phyloP scores from a whole-genome alignment of 176 grass and related monocot genomes.

The Raddia distichophylla region DNA sequence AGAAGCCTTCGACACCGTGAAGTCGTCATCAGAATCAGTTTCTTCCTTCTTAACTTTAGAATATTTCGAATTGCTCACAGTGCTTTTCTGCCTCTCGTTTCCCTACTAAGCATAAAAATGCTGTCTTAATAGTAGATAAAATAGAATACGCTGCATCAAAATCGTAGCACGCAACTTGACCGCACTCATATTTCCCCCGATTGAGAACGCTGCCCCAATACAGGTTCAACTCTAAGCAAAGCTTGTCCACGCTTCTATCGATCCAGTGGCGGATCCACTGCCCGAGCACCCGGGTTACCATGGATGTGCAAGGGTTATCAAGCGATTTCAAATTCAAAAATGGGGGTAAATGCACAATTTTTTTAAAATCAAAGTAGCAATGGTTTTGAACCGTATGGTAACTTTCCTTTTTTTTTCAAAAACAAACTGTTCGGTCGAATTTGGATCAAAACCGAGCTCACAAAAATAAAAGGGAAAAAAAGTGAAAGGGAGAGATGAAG shows the following conservation, averaged over 20 bases:
- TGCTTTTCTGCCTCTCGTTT: slow-evolving; percentile 44
- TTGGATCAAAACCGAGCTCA: no score
- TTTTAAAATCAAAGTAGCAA: no score
- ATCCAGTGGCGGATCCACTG: not conserved
- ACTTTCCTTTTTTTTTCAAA: no score
- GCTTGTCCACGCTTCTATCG: not conserved
- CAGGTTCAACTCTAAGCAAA: not conserved
- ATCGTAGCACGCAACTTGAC: not conserved
- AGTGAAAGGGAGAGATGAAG: no score
- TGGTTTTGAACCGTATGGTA: no score
- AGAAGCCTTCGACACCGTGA: slow-evolving; percentile 45
- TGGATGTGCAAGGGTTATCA: no score
- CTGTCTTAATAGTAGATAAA: not conserved
- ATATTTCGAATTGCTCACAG: slow-evolving; percentile 33
- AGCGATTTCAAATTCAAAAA: no score
- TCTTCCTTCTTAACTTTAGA: slow-evolving; percentile 60
- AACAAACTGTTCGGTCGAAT: no score
- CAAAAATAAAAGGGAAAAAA: no score
- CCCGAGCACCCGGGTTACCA: no score
- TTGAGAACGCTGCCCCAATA: not conserved
- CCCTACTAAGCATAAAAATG: slow-evolving; percentile 31
- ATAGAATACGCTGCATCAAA: not conserved
- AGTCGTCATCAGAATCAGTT: slow-evolving; percentile 28
- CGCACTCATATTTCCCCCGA: not conserved
- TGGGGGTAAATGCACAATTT: no score